Evolutionary conservation across 352 stramenopile genomes (phyloP), one percentile per base, ranked within the genome.

Genomic region (Pythium brassicae): DNA sequence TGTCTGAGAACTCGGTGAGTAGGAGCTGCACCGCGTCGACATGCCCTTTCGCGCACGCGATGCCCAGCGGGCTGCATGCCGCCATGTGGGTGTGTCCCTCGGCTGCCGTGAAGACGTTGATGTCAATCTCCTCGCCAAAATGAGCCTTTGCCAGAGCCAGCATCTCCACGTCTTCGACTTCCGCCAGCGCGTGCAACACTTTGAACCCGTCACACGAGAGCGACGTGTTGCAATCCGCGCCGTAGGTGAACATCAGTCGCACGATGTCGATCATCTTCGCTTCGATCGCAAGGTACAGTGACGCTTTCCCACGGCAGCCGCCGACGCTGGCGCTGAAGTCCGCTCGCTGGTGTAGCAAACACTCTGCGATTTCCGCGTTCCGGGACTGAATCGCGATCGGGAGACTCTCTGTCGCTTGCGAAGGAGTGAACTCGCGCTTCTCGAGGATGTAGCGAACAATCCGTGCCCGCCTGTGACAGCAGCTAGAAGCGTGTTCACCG

Each of bases 211-310:
- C 23, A 14, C 25, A 3, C 22, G 25, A 37, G 0, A 50, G 2
- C 23, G 29, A 8, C 17, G 22, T 8, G 1, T 19, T 39, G 29
- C 12, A 42, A 20, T 29, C 47, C 5, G n/a, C 27, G 15, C 47
- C 47, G 22, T 23, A 27, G 19, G 9, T 42, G 12, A 53, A 15
- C 27, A 53, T 34, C 22, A 53, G 47, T n/a, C 15, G 14, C 6
- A 53, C 26, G 8, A 39, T 15, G 19, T 23, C 27, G 10, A 42
- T 8, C 19, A 53, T 42, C 12, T 35, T 22, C 4, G 47, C 27
- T 43, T 53, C 17, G 29, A 47, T 34, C 22, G 39, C 23, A 34
- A 56, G 22, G 4, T 48, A 25, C 75, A 44, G 39, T 15, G 17
- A 9, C 17, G 15, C 3, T n/a, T 44, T 44, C 15, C 12, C 2